Evolutionary conservation across 2,329 filamentous ascomycete species (phyloP).

Genomic region (Dothistroma septosporum): DNA sequence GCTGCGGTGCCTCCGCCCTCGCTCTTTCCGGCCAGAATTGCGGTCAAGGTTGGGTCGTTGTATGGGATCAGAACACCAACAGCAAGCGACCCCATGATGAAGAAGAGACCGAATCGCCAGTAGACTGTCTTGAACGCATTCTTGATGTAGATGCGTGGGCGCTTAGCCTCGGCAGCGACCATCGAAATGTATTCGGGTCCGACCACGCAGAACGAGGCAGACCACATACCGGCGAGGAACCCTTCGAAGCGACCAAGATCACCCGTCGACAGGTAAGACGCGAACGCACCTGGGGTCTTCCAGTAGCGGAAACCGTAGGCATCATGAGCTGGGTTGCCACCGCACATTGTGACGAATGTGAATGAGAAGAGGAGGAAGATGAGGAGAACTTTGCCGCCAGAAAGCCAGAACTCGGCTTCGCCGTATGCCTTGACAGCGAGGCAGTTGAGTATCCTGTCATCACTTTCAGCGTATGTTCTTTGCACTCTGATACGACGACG

Average conservation of each 20-base stretch:
- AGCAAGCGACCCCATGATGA: constrained; percentile 45
- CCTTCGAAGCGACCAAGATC: constrained; percentile 34
- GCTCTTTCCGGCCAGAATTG: constrained; percentile 18
- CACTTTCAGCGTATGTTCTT: constrained; percentile 1
- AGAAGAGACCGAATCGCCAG: constrained; percentile 47
- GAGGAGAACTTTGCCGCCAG: constrained; percentile 39
- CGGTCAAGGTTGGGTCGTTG: constrained; percentile 30
- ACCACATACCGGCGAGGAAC: constrained; percentile 34
- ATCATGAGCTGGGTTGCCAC: constrained; percentile 33
- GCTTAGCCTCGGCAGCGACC: constrained; percentile 46
- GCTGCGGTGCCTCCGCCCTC: constrained; percentile 26
- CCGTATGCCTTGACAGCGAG: constrained; percentile 45
- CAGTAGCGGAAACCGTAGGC: constrained; percentile 42
- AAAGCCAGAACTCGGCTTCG: constrained; percentile 50
- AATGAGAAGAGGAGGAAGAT: constrained; percentile 29
- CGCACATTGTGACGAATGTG: constrained; percentile 33
- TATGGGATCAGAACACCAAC: constrained; percentile 42
- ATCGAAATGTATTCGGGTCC: constrained; percentile 48
- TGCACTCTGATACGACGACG: too few species aligned
- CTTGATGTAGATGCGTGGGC: constrained; percentile 45
- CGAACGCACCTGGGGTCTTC: constrained; percentile 35
- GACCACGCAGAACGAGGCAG: constrained; percentile 36
- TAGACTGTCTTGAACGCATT: constrained; percentile 49
- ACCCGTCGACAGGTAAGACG: constrained; percentile 27
- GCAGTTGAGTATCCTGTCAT: constrained; percentile 35